Evolutionary conservation across 805 yeast species (phyloP).

Genomic region (Wickerhamomyces silvicola): DNA sequence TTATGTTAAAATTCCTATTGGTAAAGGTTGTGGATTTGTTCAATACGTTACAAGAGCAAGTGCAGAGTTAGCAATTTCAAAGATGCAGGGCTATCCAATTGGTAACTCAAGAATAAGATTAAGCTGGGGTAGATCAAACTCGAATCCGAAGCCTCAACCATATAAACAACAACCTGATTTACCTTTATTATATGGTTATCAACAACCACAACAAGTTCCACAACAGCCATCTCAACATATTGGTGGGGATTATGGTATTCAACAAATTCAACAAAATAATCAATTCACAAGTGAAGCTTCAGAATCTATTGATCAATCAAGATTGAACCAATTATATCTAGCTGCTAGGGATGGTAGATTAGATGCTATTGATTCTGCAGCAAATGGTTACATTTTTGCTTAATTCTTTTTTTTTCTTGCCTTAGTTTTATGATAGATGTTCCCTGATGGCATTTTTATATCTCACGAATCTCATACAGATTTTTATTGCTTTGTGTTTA

Average conservation of each 20-base stretch:
- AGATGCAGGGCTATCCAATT: constrained; percentile 87
- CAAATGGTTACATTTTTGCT: constrained; percentile 28
- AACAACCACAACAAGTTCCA: constrained; percentile 1
- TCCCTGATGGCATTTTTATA: too few relatives aligned
- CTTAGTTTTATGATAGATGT: too few relatives aligned
- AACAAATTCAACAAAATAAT: constrained; percentile 7
- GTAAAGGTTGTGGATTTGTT: constrained; percentile 77
- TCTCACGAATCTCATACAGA: too few relatives aligned
- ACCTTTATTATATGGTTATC: constrained; percentile 19
- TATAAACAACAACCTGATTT: constrained; percentile 21
- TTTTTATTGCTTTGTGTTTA: too few relatives aligned
- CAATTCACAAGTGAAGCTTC: constrained; percentile 24
- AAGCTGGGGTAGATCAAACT: constrained; percentile 75
- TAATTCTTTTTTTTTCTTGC: not conserved
- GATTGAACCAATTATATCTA: constrained; percentile 45
- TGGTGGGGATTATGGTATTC: constrained; percentile 13
- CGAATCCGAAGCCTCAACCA: constrained; percentile 14
- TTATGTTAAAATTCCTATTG: constrained; percentile 74
- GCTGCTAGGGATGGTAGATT: constrained; percentile 52
- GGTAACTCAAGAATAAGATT: constrained; percentile 78
- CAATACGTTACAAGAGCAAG: constrained; percentile 71
- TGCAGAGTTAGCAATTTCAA: constrained; percentile 80
- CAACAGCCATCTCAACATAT: not conserved
- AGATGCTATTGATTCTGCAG: constrained; percentile 44
- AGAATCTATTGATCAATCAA: constrained; percentile 30